Evolutionary conservation across 2,329 filamentous ascomycete species (phyloP), one percentile per base, ranked within the genome.

Genomic region (Zopfia rhizophila): DNA sequence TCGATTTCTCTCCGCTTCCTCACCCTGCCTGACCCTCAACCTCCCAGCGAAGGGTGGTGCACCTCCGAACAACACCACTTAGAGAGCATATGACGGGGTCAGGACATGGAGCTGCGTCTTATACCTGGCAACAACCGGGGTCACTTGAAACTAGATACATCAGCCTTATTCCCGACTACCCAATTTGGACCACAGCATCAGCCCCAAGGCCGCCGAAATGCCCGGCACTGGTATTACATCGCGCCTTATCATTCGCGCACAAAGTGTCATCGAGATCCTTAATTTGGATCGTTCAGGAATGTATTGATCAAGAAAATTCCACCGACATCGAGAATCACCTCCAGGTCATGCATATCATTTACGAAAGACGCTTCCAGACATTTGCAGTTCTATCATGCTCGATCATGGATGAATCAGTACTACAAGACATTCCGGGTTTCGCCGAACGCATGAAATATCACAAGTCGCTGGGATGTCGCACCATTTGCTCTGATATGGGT

Each of bases 281-380:
- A 14, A 30, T 42, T 7, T 42, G 44, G 44, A 47, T 47, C 17
- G 36, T 40, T 18, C 44, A 47, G 28, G 44, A 47, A 24, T 47
- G 44, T 18, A 48, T 42, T 28, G 17, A 37, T 11, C 38, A 38
- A 31, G 31, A 37, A n/a, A 31, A 48, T 17, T 5, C 24, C 8
- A 7, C 13, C 4, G 38, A 42, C 28, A 14, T 42, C 16, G 31
- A 48, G 18, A 3, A 18, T 4, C 45, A 48, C 18, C 23, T 45
- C 8, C 43, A 46, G 21, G 25, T 37, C 16, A 47, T 47, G 44
- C 44, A 41, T 22, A 19, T 19, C n/a, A 33, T 47, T 3, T 47
- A 47, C 22, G 21, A 14, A 25, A 7, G 21, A 12, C 38, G 43
- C 24, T n/a, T 14, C 5, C 30, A 18, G 13, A 46, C 43, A n/a